A percentile compares a stretch with the other conserved stretches of the same genome.
These are phyloP conservation scores for Cladosporium sp. DNA, from an alignment of 2,329 filamentous ascomycete genomes.

Conservation along the genomic window DNA sequence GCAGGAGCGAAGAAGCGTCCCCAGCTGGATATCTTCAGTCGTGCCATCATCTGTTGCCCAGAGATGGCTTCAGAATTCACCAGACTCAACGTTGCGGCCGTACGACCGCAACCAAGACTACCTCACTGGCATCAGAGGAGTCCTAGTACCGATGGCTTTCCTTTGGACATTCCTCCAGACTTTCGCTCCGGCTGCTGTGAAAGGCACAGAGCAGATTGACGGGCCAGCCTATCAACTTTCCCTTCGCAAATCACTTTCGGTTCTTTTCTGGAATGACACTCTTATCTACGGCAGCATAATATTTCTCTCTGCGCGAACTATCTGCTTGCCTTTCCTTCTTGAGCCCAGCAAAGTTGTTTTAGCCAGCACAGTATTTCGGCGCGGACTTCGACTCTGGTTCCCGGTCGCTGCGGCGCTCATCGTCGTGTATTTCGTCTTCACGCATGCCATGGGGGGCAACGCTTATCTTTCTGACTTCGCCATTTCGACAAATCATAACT, in stretches of 20 bases:
- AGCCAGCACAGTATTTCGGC: constrained; percentile 36
- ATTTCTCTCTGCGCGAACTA: constrained; percentile 40
- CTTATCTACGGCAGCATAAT: constrained; percentile 43
- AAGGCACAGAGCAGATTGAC: constrained; percentile 30
- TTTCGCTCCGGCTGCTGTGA: constrained; percentile 39
- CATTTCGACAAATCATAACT: constrained; percentile 29
- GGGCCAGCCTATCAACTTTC: constrained; percentile 35
- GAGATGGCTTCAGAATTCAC: neutral
- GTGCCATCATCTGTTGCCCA: neutral
- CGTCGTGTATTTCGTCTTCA: constrained; percentile 34
- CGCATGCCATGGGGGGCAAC: constrained; percentile 19
- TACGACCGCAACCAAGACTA: constrained; percentile 23
- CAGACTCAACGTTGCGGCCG: neutral
- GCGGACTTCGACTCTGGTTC: constrained; percentile 40
- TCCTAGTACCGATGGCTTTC: constrained; percentile 38
- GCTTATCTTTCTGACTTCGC: constrained; percentile 35
- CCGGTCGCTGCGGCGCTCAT: constrained; percentile 37
- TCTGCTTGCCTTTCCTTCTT: constrained; percentile 33
- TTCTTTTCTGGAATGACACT: constrained; percentile 43
- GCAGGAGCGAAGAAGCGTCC: neutral
- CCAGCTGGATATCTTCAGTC: neutral
- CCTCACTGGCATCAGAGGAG: constrained; percentile 38
- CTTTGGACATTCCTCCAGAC: constrained; percentile 41
- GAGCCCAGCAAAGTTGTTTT: constrained; percentile 30
- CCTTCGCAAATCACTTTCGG: constrained; percentile 40